A percentile compares a stretch with the other conserved stretches of the same genome.
Conservation (phyloP, 202 grass and related monocot genomes). For the Alloteropsis angusta region DNA sequence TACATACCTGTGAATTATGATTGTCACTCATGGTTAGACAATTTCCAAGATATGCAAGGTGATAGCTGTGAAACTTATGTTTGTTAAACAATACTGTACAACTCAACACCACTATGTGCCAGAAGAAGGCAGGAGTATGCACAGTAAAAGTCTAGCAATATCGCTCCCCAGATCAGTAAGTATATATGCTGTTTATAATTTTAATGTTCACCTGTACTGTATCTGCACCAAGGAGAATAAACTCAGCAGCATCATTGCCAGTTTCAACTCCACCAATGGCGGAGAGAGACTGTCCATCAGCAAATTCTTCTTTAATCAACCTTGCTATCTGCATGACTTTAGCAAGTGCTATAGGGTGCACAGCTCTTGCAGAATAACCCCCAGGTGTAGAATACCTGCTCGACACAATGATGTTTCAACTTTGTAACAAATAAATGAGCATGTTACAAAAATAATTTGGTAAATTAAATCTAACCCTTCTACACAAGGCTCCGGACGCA, state of each 20-base stretch:
- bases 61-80: slow-evolving; percentile 15
- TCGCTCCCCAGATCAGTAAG: not conserved
- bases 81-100: not conserved
- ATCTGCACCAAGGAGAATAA: slow-evolving; percentile 89
- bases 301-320: slow-evolving; percentile 81
- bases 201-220: slow-evolving; percentile 70
- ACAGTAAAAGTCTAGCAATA: not conserved
- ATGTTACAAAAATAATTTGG: slow-evolving; percentile 5
- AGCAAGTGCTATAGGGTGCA: slow-evolving; percentile 88
- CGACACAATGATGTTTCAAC: slow-evolving; percentile 1
- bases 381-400: slow-evolving; percentile 86
- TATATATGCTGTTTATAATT: not conserved
- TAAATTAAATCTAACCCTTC: slow-evolving; percentile 59
- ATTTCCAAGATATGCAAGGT: slow-evolving; percentile 3
- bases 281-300: slow-evolving; percentile 74
- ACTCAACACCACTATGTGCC: not conserved
- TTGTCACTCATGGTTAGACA: slow-evolving; percentile 1
- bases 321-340: slow-evolving; percentile 95
- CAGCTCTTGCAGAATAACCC: slow-evolving; percentile 91
- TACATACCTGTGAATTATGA: slow-evolving; percentile 59
- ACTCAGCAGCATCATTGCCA: slow-evolving; percentile 78
- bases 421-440: not conserved
- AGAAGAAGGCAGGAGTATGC: not conserved
- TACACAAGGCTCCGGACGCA: slow-evolving; percentile 78
- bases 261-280: slow-evolving; percentile 90